These are phyloP conservation scores for Beverwykella pulmonaria DNA, from an alignment of 495 filamentous ascomycete genomes.

Conservation along the genomic window DNA sequence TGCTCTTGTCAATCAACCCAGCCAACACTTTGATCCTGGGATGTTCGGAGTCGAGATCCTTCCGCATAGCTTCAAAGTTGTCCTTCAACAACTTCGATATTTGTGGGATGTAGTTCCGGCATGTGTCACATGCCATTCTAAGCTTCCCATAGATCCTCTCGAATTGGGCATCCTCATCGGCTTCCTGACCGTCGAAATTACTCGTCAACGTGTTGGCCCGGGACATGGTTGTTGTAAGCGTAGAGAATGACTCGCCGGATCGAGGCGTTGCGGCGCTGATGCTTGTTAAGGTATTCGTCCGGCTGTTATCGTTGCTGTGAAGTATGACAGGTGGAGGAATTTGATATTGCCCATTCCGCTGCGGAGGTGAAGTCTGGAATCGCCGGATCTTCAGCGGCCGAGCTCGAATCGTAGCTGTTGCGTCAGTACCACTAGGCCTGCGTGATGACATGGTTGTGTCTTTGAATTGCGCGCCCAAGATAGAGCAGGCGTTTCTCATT, in stretches of 20 bases:
- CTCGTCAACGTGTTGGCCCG: constrained; percentile 57
- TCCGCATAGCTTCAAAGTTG: constrained; percentile 53
- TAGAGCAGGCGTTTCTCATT: constrained; percentile 34
- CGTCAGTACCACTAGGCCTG: constrained; percentile 37
- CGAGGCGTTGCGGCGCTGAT: constrained; percentile 66
- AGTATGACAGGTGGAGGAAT: constrained; percentile 42
- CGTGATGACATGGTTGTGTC: constrained; percentile 42
- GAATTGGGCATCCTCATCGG: constrained; percentile 76
- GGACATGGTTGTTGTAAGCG: constrained; percentile 50
- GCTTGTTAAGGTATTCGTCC: constrained; percentile 53
- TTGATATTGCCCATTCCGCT: constrained; percentile 27
- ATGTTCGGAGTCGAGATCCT: constrained; percentile 27
- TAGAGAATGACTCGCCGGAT: constrained; percentile 76
- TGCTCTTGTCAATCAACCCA: constrained; percentile 56
- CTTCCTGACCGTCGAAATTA: constrained; percentile 56
- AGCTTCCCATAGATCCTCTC: constrained; percentile 78
- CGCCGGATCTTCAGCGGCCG: constrained; percentile 34
- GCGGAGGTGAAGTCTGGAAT: constrained; percentile 33
- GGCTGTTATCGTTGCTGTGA: constrained; percentile 49
- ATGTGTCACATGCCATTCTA: constrained; percentile 65
- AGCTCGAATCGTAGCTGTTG: constrained; percentile 29
- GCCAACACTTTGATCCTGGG: constrained; percentile 46
- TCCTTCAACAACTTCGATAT: constrained; percentile 64
- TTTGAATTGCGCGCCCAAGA: constrained; percentile 41
- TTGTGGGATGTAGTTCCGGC: constrained; percentile 65